phyloP scores from a whole-genome alignment of 2,329 filamentous ascomycete species.

The Monosporascus sp. region DNA sequence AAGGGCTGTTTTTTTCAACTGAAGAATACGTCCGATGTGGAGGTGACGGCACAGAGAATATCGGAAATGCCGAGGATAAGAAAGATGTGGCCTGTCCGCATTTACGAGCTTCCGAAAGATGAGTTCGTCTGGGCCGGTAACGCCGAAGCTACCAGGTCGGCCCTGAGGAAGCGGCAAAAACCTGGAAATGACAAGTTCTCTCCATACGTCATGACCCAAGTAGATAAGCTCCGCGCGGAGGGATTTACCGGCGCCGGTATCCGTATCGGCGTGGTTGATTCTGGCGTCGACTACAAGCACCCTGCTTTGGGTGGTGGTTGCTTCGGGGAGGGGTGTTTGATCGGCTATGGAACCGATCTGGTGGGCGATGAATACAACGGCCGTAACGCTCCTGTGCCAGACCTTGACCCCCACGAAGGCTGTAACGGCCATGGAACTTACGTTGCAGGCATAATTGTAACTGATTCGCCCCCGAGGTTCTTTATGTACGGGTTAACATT shows the following conservation, averaged over 20 bases:
- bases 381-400: background rate
- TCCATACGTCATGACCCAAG: background rate
- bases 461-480: too few species aligned
- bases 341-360: background rate
- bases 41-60: slow-evolving; percentile 2
- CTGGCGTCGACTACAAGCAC: background rate
- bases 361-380: background rate
- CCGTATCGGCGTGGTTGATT: background rate
- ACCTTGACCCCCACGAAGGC: background rate
- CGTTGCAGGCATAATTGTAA: slow-evolving; percentile 1
- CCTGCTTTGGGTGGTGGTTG: background rate
- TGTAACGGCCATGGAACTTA: slow-evolving; percentile 2
- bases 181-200: background rate
- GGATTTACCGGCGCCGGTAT: background rate
- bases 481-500: background rate
- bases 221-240: slow-evolving; percentile 1
- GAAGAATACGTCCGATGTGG: background rate
- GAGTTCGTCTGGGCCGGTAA: background rate
- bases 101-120: background rate
- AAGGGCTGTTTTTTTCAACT: slow-evolving; percentile 20
- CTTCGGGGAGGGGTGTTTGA: background rate
- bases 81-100: slow-evolving; percentile 6
- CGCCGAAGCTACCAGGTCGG: background rate
- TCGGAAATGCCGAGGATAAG: slow-evolving; percentile 2
- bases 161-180: slow-evolving; percentile 1